Percentiles rank a stretch among this genome's conserved stretches.
These are phyloP conservation scores for Pythium oligandrum DNA, from an alignment of 352 stramenopile genomes.

Conservation along the genomic window DNA sequence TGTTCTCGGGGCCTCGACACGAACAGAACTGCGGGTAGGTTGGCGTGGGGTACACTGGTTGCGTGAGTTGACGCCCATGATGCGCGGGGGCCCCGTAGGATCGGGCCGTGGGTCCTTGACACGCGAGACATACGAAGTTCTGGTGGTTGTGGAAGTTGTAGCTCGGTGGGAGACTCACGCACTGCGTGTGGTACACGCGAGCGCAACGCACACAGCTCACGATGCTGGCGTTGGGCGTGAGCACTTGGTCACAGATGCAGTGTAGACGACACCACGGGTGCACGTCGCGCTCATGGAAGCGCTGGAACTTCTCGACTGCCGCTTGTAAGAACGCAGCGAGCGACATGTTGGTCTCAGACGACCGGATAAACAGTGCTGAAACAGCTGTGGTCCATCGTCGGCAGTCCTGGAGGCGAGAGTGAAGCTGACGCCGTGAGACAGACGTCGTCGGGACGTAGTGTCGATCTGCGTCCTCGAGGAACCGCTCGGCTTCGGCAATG, in stretches of 20 bases:
- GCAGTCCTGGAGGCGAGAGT: slow-evolving; percentile 59
- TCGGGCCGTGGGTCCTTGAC: slow-evolving; percentile 1
- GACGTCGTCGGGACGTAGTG: slow-evolving; percentile 61
- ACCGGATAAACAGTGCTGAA: slow-evolving; percentile 49
- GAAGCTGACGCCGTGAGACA: slow-evolving; percentile 54
- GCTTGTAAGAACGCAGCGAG: slow-evolving; percentile 42
- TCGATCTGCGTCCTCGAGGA: slow-evolving; percentile 47
- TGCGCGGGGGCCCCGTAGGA: not conserved
- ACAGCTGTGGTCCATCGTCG: slow-evolving; percentile 54
- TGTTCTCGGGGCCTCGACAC: slow-evolving; percentile 54
- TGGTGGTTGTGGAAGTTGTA: not conserved
- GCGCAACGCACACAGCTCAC: slow-evolving; percentile 48
- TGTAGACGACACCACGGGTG: slow-evolving; percentile 31
- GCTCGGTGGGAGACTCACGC: slow-evolving; percentile 23
- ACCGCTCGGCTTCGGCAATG: slow-evolving; percentile 42
- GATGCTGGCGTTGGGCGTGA: slow-evolving; percentile 42
- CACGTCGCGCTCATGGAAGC: slow-evolving; percentile 7
- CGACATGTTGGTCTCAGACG: slow-evolving; percentile 26
- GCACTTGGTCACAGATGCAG: slow-evolving; percentile 70
- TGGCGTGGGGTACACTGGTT: slow-evolving; percentile 1
- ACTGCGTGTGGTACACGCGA: slow-evolving; percentile 53
- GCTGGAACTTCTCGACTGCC: slow-evolving; percentile 29
- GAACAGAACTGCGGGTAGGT: slow-evolving; percentile 53
- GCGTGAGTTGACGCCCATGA: not conserved
- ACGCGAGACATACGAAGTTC: slow-evolving; percentile 22